Evolutionary conservation across 1,284 basidiomycete genomes (phyloP).

Genomic region (Hortiboletus rubellus): DNA sequence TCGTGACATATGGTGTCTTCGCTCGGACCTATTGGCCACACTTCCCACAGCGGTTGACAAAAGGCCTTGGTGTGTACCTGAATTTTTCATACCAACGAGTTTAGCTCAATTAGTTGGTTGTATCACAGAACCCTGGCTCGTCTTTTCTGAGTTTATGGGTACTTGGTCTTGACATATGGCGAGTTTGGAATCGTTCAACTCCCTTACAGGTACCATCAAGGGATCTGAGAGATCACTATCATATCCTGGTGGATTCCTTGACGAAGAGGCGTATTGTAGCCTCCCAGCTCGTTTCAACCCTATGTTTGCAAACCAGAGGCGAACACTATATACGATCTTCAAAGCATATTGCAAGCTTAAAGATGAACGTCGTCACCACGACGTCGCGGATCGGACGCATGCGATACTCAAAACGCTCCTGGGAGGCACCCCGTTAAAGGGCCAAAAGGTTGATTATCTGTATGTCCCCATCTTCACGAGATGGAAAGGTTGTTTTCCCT

Average conservation of each 20-base stretch:
- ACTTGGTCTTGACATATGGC: slow-evolving; percentile 2
- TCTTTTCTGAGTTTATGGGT: slow-evolving; percentile 73
- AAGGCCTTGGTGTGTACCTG: slow-evolving; percentile 49
- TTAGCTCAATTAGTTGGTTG: background rate
- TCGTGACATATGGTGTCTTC: slow-evolving; percentile 55
- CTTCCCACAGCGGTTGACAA: slow-evolving; percentile 55
- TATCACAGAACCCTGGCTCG: slow-evolving; percentile 54
- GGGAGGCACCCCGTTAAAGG: slow-evolving; percentile 34
- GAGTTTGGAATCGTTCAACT: background rate
- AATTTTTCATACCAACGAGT: background rate
- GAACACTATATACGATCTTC: slow-evolving; percentile 56
- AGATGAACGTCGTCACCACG: slow-evolving; percentile 46
- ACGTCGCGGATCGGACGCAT: slow-evolving; percentile 68
- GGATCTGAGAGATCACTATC: slow-evolving; percentile 56
- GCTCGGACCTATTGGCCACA: slow-evolving; percentile 60
- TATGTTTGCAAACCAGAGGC: slow-evolving; percentile 52
- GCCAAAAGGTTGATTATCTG: slow-evolving; percentile 57
- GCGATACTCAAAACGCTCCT: slow-evolving; percentile 45
- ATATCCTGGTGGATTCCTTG: slow-evolving; percentile 41
- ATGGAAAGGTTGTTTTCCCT: background rate
- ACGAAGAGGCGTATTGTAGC: slow-evolving; percentile 44
- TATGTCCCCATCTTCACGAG: slow-evolving; percentile 33
- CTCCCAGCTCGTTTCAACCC: slow-evolving; percentile 54
- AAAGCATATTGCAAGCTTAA: slow-evolving; percentile 53
- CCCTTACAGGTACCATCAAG: slow-evolving; percentile 58